phyloP scores from a whole-genome alignment of 768 basidiomycete species.

The Mycena vulgaris region DNA sequence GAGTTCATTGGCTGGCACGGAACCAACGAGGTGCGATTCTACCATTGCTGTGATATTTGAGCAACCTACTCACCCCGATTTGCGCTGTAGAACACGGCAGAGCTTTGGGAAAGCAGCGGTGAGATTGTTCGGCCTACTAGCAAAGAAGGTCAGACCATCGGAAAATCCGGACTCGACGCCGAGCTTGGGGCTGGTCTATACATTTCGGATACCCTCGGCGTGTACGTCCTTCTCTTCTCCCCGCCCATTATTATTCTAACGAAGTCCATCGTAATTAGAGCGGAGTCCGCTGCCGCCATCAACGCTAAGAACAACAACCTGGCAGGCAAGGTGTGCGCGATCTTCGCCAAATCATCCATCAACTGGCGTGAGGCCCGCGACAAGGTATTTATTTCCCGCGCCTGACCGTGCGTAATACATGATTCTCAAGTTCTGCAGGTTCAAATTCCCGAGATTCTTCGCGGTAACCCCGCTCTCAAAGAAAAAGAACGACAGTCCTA shows the following conservation, averaged over 20 bases:
- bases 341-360: conserved; percentile 2
- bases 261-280: neutral
- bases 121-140: neutral
- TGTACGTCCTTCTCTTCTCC: neutral
- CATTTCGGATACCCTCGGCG: conserved; percentile 10
- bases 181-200: conserved; percentile 6
- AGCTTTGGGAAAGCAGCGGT: neutral
- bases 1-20: conserved; percentile 3
- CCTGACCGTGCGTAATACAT: neutral
- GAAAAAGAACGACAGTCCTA: neutral
- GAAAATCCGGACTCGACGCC: neutral
- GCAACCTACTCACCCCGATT: neutral
- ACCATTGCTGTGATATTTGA: neutral
- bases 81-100: neutral
- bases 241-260: neutral
- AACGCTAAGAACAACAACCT: conserved; percentile 9
- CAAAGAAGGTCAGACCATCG: neutral
- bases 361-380: neutral
- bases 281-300: conserved; percentile 1
- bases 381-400: neutral
- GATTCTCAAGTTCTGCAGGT: neutral
- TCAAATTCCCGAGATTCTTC: conserved; percentile 4
- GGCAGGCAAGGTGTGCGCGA: neutral
- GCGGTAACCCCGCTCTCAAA: neutral
- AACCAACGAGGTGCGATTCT: neutral